These are phyloP conservation scores for Lyophyllum decastes DNA, from an alignment of 768 basidiomycete genomes.

Conservation along the genomic window DNA sequence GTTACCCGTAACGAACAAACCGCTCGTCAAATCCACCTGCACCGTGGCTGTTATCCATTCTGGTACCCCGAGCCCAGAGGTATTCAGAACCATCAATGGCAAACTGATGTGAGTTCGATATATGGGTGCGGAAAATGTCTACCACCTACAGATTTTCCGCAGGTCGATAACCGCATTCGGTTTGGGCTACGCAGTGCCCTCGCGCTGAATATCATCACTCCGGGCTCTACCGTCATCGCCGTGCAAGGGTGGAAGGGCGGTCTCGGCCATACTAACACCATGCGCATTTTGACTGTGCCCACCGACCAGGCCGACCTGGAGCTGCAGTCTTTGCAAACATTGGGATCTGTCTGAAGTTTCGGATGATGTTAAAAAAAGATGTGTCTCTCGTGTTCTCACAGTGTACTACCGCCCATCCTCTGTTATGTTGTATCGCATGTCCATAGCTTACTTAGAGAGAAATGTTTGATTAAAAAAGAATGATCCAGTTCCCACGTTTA, in stretches of 20 bases:
- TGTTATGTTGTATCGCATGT: background rate
- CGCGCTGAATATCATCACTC: slow-evolving; percentile 80
- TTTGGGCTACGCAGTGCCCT: slow-evolving; percentile 87
- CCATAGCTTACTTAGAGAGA: background rate
- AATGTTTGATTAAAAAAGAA: no score
- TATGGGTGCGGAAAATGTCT: background rate
- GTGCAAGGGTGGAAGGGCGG: slow-evolving; percentile 99
- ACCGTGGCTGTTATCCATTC: slow-evolving; percentile 96
- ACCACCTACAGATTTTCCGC: slow-evolving; percentile 14
- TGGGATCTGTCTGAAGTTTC: slow-evolving; percentile 15
- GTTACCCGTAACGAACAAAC: slow-evolving; percentile 97
- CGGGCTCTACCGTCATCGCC: slow-evolving; percentile 88
- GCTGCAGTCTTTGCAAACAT: slow-evolving; percentile 56
- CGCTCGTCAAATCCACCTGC: slow-evolving; percentile 93
- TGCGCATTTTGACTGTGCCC: slow-evolving; percentile 82
- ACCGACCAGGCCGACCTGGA: slow-evolving; percentile 80
- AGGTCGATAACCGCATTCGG: slow-evolving; percentile 90
- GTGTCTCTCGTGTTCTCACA: background rate
- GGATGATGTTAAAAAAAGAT: background rate
- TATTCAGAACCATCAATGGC: slow-evolving; percentile 88
- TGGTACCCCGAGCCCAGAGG: slow-evolving; percentile 96
- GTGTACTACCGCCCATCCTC: background rate
- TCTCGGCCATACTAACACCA: slow-evolving; percentile 91
- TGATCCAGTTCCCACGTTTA: background rate
- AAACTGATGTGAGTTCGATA: slow-evolving; percentile 77